These are phyloP conservation scores for Trichosporon sp. DNA, from an alignment of 1,284 basidiomycete genomes.

Conservation along the genomic window DNA sequence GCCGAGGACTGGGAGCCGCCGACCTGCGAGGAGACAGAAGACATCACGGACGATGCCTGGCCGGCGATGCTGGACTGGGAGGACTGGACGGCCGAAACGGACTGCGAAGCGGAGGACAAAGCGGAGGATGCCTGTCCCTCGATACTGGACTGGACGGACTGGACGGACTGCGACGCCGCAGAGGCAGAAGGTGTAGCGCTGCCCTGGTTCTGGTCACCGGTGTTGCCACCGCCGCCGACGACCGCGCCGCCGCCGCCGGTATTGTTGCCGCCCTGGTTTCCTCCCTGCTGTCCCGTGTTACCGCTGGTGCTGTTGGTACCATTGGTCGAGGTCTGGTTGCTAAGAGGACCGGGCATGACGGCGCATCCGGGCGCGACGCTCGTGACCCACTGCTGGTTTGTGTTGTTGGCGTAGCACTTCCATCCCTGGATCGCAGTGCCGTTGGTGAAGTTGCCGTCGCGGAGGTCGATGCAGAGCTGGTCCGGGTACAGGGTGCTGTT, in stretches of 20 bases:
- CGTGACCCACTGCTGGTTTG: conserved; percentile 37
- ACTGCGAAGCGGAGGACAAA: background rate
- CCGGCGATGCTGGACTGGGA: background rate
- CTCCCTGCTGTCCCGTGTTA: background rate
- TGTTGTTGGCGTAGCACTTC: conserved; percentile 42
- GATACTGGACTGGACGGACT: background rate
- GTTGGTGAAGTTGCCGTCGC: conserved; percentile 37
- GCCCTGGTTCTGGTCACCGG: background rate
- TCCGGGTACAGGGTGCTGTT: conserved; percentile 23
- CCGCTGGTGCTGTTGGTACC: background rate
- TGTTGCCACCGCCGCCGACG: background rate
- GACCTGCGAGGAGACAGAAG: background rate
- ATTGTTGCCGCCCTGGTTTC: no score
- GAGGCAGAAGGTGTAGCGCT: background rate
- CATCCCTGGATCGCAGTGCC: conserved; percentile 47
- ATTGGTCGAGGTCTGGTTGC: background rate
- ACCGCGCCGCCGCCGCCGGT: background rate
- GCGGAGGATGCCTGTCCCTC: background rate
- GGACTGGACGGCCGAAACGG: background rate
- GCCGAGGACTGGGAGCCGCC: no score
- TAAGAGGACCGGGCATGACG: background rate
- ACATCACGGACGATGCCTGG: background rate
- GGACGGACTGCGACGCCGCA: background rate
- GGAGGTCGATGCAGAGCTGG: conserved; percentile 41
- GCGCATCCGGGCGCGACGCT: background rate